Evolutionary conservation across 2,329 filamentous ascomycete genomes (phyloP).

Genomic region (Arthrobotrys musiformis): DNA sequence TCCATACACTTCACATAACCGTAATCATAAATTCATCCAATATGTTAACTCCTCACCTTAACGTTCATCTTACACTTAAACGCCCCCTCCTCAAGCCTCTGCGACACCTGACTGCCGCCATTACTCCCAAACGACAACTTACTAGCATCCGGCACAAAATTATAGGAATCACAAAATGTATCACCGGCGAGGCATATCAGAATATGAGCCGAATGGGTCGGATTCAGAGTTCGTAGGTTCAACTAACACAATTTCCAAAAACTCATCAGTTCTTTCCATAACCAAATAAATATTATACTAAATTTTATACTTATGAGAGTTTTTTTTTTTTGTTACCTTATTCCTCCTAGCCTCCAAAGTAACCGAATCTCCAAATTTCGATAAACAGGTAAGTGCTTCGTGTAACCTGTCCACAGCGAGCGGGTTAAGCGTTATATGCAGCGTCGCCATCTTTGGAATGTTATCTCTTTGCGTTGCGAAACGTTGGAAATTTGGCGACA

Average conservation of each 20-base stretch:
- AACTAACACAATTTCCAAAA: slow-evolving; percentile 22
- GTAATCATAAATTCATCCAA: neutral
- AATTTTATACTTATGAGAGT: too few relatives aligned
- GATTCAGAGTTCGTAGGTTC: slow-evolving; percentile 47
- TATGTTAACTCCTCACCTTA: slow-evolving; percentile 3
- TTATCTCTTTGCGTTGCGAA: slow-evolving; percentile 21
- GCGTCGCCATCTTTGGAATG: slow-evolving; percentile 50
- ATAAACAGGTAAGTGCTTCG: slow-evolving; percentile 66
- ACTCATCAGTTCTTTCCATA: too few relatives aligned
- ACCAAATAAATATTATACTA: too few relatives aligned
- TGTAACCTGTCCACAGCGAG: slow-evolving; percentile 67
- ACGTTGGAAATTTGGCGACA: slow-evolving; percentile 21
- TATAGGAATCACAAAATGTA: slow-evolving; percentile 48
- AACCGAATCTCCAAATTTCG: slow-evolving; percentile 67
- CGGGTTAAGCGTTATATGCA: slow-evolving; percentile 67
- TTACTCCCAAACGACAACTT: slow-evolving; percentile 44
- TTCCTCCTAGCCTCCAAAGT: slow-evolving; percentile 67
- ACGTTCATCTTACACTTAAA: slow-evolving; percentile 50
- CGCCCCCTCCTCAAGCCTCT: slow-evolving; percentile 27
- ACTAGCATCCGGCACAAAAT: slow-evolving; percentile 42
- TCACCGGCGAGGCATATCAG: slow-evolving; percentile 46
- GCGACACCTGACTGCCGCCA: slow-evolving; percentile 28
- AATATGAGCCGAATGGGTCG: slow-evolving; percentile 47
- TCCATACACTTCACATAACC: neutral
- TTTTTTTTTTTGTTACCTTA: slow-evolving; percentile 61